A percentile compares a stretch with the other conserved stretches of the same genome.
These are phyloP conservation scores for Diaporthe citrichinensis DNA, from an alignment of 2,329 filamentous ascomycete species.

Conservation along the genomic window DNA sequence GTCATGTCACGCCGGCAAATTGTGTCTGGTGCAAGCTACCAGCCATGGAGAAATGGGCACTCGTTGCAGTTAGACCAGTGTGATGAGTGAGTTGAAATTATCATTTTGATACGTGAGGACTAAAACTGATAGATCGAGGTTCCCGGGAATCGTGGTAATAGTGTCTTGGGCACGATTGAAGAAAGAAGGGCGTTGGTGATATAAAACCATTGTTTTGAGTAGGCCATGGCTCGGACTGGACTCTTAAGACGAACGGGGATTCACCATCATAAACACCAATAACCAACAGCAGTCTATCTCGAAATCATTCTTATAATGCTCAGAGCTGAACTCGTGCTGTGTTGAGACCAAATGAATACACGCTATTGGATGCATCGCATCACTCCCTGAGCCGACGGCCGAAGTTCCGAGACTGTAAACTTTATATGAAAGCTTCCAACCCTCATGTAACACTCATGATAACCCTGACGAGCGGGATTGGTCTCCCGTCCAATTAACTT, in stretches of 20 bases:
- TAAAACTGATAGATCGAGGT: background rate
- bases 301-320: background rate
- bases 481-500: background rate
- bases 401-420: background rate
- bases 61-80: background rate
- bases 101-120: background rate
- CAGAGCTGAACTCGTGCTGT: too few species aligned
- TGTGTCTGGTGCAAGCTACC: background rate
- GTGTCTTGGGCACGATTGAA: background rate
- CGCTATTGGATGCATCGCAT: background rate
- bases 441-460: too few species aligned
- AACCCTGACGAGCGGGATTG: background rate
- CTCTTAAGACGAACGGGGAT: background rate
- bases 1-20: background rate
- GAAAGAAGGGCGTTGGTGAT: background rate
- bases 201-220: background rate
- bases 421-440: constrained; percentile 3
- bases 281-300: background rate
- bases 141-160: background rate
- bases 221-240: too few species aligned
- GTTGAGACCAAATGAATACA: too few species aligned
- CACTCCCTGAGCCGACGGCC: background rate
- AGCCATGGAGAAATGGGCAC: too few species aligned
- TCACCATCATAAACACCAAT: background rate
- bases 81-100: background rate